Evolutionary conservation across 2,329 filamentous ascomycete genomes (phyloP), one percentile per base, ranked within the genome.

Genomic region (Cladosporium phlei): DNA sequence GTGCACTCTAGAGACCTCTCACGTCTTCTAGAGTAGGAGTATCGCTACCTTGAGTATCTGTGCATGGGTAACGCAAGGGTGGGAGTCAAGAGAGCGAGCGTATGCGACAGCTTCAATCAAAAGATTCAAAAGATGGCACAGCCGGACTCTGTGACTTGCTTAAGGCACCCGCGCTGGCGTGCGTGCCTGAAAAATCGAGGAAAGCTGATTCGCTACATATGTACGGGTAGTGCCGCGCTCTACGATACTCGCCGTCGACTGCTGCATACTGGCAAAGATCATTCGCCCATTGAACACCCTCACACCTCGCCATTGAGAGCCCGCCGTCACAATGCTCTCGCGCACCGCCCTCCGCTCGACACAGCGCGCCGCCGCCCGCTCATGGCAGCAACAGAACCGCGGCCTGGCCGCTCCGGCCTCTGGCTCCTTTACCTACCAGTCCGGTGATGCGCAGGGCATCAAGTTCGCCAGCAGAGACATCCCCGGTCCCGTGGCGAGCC

Each of bases 391-490:
- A 64, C 65, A 68, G 60, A 71, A 74, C 66, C 74, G 74, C 69
- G 76, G 76, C 56, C 76, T 86, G 61, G 81, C 82, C 61, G 77
- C 80, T 58, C 75, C 86, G 60, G 78, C 80, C 73, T 86, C 76
- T 70, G 80, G 80, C 55, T 83, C 86, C 59, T 87, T 90, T 73
- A 82, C 86, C 69, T 98, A 94, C 75, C 85, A 96, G 73, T 82
- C 86, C 53, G 79, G 86, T 66, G 86, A 95, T 71, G 80, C 86
- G 69, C 80, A 83, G 68, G 91, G 91, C 64, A 76, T 97, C 72
- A 96, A 95, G 79, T 80, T 94, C 61, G 90, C 91, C 66, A 87
- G 87, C 74, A 83, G 91, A 75, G 90, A 97, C 70, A 78, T 88
- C 63, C 80, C 86, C 54, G 88, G 88, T 54, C 87, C 89, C 57